Evolutionary conservation across 1,284 basidiomycete species (phyloP).

Genomic region (Ustilago tritici): DNA sequence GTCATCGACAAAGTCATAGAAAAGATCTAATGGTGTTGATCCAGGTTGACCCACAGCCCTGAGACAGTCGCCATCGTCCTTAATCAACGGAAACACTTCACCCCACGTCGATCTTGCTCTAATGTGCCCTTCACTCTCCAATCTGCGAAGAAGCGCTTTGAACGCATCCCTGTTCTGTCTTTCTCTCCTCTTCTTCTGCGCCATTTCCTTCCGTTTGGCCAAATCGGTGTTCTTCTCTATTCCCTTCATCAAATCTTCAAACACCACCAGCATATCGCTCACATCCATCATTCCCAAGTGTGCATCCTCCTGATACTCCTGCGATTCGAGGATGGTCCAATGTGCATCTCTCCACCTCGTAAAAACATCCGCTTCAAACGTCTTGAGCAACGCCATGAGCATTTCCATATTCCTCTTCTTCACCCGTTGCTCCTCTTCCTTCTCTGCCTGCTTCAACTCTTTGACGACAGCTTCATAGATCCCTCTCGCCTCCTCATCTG

Average conservation of each 20-base stretch:
- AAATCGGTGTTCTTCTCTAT: conserved; percentile 58
- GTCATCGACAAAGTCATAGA: conserved; percentile 91
- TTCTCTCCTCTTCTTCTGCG: conserved; percentile 36
- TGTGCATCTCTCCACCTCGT: conserved; percentile 68
- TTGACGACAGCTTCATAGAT: conserved; percentile 50
- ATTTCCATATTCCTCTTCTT: conserved; percentile 59
- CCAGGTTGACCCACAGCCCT: conserved; percentile 89
- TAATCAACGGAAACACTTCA: conserved; percentile 81
- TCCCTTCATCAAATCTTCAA: conserved; percentile 61
- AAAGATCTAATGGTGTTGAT: conserved; percentile 92
- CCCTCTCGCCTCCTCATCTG: conserved; percentile 49
- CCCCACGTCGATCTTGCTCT: conserved; percentile 90
- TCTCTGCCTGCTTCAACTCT: conserved; percentile 50
- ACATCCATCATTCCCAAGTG: conserved; percentile 55
- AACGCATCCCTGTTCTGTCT: conserved; percentile 61
- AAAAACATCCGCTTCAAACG: conserved; percentile 63
- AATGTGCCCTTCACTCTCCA: conserved; percentile 78
- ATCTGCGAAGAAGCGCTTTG: conserved; percentile 78
- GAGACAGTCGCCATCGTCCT: conserved; percentile 83
- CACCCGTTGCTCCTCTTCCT: conserved; percentile 33
- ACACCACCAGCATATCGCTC: conserved; percentile 63
- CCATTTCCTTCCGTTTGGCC: conserved; percentile 25
- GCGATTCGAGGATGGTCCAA: conserved; percentile 60
- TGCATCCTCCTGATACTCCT: conserved; percentile 56
- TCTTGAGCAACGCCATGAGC: conserved; percentile 62